These are phyloP conservation scores for Neopestalotiopsis rosae DNA, from an alignment of 2,329 filamentous ascomycete genomes.

Conservation along the genomic window DNA sequence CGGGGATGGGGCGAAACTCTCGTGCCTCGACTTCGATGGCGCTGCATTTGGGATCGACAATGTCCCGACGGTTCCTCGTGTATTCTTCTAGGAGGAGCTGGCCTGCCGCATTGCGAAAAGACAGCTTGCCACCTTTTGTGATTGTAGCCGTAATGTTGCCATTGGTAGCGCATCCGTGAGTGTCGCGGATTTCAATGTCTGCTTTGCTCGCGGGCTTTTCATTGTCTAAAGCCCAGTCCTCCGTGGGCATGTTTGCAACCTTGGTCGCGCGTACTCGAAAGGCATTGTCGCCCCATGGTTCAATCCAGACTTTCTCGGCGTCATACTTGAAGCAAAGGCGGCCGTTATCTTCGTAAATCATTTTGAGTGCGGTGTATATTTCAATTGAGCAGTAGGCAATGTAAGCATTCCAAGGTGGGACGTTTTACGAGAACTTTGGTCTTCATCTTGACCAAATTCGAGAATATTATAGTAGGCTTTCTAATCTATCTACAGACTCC, in stretches of 20 bases:
- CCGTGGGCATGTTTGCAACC: slow-evolving; percentile 36
- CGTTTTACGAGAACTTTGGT: too few species aligned
- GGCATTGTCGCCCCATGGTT: slow-evolving; percentile 54
- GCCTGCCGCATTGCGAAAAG: slow-evolving; percentile 47
- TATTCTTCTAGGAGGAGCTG: slow-evolving; percentile 58
- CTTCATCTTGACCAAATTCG: too few species aligned
- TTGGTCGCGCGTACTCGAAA: slow-evolving; percentile 54
- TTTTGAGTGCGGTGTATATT: slow-evolving; percentile 14
- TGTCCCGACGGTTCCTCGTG: slow-evolving; percentile 53
- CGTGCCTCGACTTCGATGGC: slow-evolving; percentile 61
- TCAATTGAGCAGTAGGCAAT: not conserved
- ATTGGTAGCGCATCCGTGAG: slow-evolving; percentile 47
- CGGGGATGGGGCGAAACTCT: slow-evolving; percentile 59
- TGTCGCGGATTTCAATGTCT: slow-evolving; percentile 25
- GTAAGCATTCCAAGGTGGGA: not conserved
- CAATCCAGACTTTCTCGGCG: slow-evolving; percentile 52
- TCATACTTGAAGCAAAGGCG: slow-evolving; percentile 38
- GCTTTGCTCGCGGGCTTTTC: slow-evolving; percentile 23
- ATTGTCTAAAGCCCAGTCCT: slow-evolving; percentile 47
- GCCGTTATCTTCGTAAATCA: slow-evolving; percentile 29
- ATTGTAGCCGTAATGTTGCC: slow-evolving; percentile 54
- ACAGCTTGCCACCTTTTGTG: slow-evolving; percentile 54
- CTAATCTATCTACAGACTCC: too few species aligned
- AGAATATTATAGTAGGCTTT: too few species aligned
- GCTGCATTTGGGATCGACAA: slow-evolving; percentile 62